Percentiles rank a stretch among this genome's conserved stretches.
phyloP scores from a whole-genome alignment of 2,329 filamentous ascomycete genomes.

The Setomelanomma holmii region DNA sequence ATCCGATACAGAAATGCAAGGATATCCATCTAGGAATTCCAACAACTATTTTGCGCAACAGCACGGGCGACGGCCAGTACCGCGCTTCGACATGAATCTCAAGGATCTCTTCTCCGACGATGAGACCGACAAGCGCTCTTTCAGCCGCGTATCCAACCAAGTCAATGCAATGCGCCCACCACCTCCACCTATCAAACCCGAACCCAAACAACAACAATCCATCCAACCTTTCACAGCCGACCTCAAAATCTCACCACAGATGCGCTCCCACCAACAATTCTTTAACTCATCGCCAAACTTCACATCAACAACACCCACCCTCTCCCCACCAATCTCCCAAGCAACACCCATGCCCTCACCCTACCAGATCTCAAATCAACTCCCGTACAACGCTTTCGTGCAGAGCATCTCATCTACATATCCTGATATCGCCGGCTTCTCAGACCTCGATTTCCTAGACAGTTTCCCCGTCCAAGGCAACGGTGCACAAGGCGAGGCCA shows the following conservation, averaged over 20 bases:
- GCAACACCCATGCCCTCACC: conserved; percentile 27
- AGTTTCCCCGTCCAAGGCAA: conserved; percentile 51
- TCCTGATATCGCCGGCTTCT: conserved; percentile 47
- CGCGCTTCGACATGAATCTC: conserved; percentile 62
- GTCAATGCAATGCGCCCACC: conserved; percentile 41
- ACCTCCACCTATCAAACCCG: conserved; percentile 36
- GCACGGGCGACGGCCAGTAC: conserved; percentile 53
- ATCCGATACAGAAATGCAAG: conserved; percentile 45
- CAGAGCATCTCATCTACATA: conserved; percentile 37
- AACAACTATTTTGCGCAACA: conserved; percentile 28
- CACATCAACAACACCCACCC: conserved; percentile 14
- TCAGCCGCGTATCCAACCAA: conserved; percentile 46
- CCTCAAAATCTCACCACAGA: conserved; percentile 45
- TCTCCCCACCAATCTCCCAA: conserved; percentile 31
- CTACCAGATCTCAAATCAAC: conserved; percentile 38
- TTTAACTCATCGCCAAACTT: conserved; percentile 8
- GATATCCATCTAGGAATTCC: conserved; percentile 24
- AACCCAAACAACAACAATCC: conserved; percentile 21
- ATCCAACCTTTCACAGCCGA: conserved; percentile 33
- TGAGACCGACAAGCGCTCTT: conserved; percentile 49
- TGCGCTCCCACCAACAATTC: conserved; percentile 31
- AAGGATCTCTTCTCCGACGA: conserved; percentile 48
- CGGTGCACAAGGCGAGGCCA: conserved; percentile 46
- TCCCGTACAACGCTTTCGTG: conserved; percentile 39
- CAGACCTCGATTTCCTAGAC: conserved; percentile 63